A percentile compares a stretch with the other conserved stretches of the same genome.
Conservation (phyloP, 2,329 filamentous ascomycete species). For the Dactylellina cionopaga region DNA sequence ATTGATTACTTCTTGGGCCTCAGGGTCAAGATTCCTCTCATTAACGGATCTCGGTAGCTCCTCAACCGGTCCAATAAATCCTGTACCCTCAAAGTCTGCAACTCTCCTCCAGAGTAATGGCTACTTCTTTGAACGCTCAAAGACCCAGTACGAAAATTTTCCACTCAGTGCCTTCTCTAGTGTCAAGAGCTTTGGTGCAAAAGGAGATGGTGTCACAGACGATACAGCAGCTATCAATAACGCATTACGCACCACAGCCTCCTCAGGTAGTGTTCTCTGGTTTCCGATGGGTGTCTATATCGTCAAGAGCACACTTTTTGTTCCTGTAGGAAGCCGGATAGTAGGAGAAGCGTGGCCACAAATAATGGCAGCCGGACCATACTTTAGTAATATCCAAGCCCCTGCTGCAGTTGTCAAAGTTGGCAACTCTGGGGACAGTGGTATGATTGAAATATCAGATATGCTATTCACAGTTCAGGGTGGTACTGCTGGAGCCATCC, state of each 20-base stretch:
- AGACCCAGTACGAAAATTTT: conserved; percentile 83
- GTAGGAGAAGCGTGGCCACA: conserved; percentile 70
- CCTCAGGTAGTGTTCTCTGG: conserved; percentile 70
- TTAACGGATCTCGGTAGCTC: conserved; percentile 73
- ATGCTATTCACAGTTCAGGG: conserved; percentile 76
- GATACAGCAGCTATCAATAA: conserved; percentile 87
- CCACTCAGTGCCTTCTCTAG: conserved; percentile 77
- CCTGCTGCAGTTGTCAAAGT: conserved; percentile 73
- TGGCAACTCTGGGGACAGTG: conserved; percentile 71
- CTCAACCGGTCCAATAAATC: conserved; percentile 62
- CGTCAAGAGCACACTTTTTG: conserved; percentile 69
- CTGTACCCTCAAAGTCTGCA: conserved; percentile 67
- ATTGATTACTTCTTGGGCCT: too few species aligned
- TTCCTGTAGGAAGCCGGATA: conserved; percentile 63
- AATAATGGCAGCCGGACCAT: conserved; percentile 68
- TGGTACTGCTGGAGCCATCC: conserved; percentile 72
- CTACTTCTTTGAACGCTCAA: conserved; percentile 80
- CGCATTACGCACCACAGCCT: conserved; percentile 72
- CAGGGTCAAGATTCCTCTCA: too few species aligned
- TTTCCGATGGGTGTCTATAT: conserved; percentile 80
- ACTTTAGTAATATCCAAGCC: conserved; percentile 68
- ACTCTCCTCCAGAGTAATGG: conserved; percentile 69
- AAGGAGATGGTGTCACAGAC: conserved; percentile 86
- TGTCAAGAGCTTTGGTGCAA: conserved; percentile 80
- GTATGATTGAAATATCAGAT: conserved; percentile 76